These are phyloP conservation scores for Podosphaera fusca DNA, from an alignment of 2,329 filamentous ascomycete genomes.

Conservation along the genomic window DNA sequence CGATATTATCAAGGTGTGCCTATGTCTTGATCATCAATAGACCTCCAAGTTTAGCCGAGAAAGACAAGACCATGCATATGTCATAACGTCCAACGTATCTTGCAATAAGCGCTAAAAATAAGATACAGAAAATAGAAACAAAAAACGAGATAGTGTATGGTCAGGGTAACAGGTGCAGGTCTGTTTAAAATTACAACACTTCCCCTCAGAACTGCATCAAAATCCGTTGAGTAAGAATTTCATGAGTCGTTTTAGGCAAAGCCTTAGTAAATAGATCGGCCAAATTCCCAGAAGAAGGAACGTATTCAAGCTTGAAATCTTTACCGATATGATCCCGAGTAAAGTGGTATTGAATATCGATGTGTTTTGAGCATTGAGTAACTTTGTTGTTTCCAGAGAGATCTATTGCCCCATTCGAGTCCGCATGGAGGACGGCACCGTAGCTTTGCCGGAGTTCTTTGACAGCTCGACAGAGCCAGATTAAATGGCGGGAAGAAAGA, in stretches of 20 bases:
- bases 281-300: slow-evolving; percentile 1
- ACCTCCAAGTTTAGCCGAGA: too few species aligned
- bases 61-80: too few species aligned
- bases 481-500: background rate
- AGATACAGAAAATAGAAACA: too few species aligned
- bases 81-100: too few species aligned
- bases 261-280: background rate
- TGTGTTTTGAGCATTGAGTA: background rate
- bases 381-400: background rate
- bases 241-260: background rate
- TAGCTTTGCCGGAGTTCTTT: background rate
- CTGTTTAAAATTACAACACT: slow-evolving; percentile 1
- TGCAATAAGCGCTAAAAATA: too few species aligned
- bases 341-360: background rate
- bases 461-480: background rate
- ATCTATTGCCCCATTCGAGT: slow-evolving; percentile 1
- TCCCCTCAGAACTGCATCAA: background rate
- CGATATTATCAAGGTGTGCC: too few species aligned
- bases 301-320: slow-evolving; percentile 1
- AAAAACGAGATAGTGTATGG: too few species aligned
- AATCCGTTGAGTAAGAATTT: background rate
- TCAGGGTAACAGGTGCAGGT: too few species aligned
- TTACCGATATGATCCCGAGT: background rate
- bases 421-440: background rate
- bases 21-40: too few species aligned